phyloP scores from a whole-genome alignment of 1,284 basidiomycete genomes.

The Volvariella surrecta region DNA sequence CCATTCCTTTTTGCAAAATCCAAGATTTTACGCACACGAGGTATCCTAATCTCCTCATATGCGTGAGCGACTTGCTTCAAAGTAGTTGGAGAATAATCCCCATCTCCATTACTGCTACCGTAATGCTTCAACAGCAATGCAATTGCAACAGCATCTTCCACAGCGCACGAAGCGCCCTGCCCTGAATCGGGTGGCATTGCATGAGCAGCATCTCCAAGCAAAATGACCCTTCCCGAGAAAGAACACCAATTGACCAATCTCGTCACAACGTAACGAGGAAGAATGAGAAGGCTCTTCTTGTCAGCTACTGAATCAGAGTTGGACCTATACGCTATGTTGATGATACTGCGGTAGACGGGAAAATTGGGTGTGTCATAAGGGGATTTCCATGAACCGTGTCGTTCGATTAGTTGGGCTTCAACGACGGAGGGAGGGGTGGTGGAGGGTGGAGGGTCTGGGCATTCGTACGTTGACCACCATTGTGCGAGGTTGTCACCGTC shows the following conservation, averaged over 20 bases:
- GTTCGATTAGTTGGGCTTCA: conserved; percentile 21
- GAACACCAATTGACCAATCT: conserved; percentile 19
- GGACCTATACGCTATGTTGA: conserved; percentile 19
- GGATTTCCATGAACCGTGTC: conserved; percentile 24
- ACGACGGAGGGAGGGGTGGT: conserved; percentile 12
- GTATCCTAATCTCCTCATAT: conserved; percentile 25
- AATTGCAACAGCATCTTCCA: conserved; percentile 23
- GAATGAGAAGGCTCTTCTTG: no score
- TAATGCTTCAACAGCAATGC: no score
- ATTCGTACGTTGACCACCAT: conserved; percentile 33
- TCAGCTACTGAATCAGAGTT: neutral
- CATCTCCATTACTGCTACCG: no score
- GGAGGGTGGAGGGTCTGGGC: conserved; percentile 14
- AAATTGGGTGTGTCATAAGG: conserved; percentile 17
- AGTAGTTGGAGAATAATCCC: conserved; percentile 1
- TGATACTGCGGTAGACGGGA: conserved; percentile 18
- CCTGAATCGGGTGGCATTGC: conserved; percentile 29
- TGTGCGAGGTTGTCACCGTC: conserved; percentile 15
- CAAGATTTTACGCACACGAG: conserved; percentile 22
- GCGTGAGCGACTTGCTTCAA: conserved; percentile 16
- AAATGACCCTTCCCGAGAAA: conserved; percentile 21
- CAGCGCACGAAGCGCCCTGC: conserved; percentile 28
- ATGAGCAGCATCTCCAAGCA: conserved; percentile 30
- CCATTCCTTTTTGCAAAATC: conserved; percentile 22
- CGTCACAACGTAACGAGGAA: neutral